Base-by-base conservation (phyloP, 352 stramenopile genomes). In the Phytophthora cryptogea region DNA sequence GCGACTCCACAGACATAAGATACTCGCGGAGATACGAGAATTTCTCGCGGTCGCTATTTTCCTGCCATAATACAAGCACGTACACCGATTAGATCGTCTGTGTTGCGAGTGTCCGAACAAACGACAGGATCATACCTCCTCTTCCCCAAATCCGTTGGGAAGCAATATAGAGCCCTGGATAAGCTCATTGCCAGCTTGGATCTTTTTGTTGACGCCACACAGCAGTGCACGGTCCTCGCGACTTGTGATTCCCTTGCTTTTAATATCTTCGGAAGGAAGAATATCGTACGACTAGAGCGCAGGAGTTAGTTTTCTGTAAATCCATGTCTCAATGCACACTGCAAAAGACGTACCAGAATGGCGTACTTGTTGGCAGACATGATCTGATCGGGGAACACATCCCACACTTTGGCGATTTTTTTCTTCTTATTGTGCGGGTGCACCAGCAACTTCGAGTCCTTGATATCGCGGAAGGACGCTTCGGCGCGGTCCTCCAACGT, bases 1-100 rank as follows among this genome's bases (percentile, higher is more conserved):
- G 76, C 20, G 68, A 70, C 27, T 90, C 72, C 44, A 90, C 76
- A 28, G 81, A 76, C 65, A 92, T 72, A 48, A 88, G 74, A 54
- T 94, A 94, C 49, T 94, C 86, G 57, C 86, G 82, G 44, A 86
- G 89, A 55, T 86, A 94, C 2, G 76, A 81, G 51, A 92, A 94
- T 66, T 92, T 94, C 51, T 94, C 83, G 17, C 57, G 70, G 26
- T 91, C 82, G 39, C 60, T 71, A 27, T 55, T 70, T 20, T 87
- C 79, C 69, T 91, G 71, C 54, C 57, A 27, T 42, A 60, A 61
- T 10, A 54, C 10, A 32, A 35, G 31, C 23, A 16, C 64, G 27
- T 35, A 52, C 14, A 27, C 39, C 40, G 26, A 36, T 66, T 7
- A 68, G 41, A 42, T 37, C 20, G 20, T 23, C 20, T 52, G 17